Conservation (phyloP, 2,329 filamentous ascomycete species). For the Aspergillus felis region DNA sequence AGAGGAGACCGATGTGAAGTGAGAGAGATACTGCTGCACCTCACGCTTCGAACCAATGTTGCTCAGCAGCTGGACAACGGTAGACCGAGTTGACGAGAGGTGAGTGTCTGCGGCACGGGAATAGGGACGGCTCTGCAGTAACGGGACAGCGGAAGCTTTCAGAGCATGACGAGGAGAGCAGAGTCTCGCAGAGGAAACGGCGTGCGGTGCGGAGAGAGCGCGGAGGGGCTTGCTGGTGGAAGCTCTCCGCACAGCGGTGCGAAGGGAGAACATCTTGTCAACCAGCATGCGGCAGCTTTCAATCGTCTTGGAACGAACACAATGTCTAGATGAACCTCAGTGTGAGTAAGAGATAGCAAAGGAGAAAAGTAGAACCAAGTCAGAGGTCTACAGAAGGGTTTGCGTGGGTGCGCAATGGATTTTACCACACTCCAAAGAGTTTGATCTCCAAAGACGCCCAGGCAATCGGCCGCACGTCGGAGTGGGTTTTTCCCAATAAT, state of each 20-base stretch:
- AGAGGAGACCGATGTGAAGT: constrained; percentile 93
- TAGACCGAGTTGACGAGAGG: constrained; percentile 64
- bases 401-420: constrained; percentile 5
- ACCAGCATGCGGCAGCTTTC: constrained; percentile 41
- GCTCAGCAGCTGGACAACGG: constrained; percentile 85
- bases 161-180: constrained; percentile 21
- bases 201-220: constrained; percentile 37
- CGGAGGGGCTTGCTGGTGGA: constrained; percentile 37
- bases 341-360: constrained; percentile 2
- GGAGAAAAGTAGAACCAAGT: constrained; percentile 4
- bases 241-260: constrained; percentile 44
- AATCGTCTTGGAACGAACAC: constrained; percentile 17
- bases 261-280: constrained; percentile 42
- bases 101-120: constrained; percentile 47
- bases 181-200: constrained; percentile 28
- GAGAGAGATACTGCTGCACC: constrained; percentile 94
- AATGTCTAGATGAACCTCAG: constrained; percentile 10
- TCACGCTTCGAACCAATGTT: constrained; percentile 96
- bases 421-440: constrained; percentile 5
- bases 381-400: constrained; percentile 8
- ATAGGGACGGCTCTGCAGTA: constrained; percentile 39
- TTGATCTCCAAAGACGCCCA: constrained; percentile 5
- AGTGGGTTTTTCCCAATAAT: constrained; percentile 9
- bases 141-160: constrained; percentile 23
- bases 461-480: constrained; percentile 21